Percentiles rank a stretch among this genome's conserved stretches.
Conservation (phyloP, 148 eudicot genomes). For the Silene uniflora region DNA sequence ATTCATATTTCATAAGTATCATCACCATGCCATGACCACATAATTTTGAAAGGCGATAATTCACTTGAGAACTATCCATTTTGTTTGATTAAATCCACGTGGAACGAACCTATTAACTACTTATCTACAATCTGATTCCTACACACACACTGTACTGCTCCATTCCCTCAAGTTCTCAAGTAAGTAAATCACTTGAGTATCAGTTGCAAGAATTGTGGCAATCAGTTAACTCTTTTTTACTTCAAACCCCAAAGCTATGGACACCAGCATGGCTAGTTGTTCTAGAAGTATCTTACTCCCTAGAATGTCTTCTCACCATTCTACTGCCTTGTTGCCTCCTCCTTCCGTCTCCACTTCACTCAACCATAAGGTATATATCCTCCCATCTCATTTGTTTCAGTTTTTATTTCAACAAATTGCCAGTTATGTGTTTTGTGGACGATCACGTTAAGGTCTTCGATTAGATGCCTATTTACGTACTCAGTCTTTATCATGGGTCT, state of each 20-base stretch:
- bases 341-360: constrained; percentile 46
- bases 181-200: not conserved
- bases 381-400: not conserved
- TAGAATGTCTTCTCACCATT: constrained; percentile 52
- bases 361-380: constrained; percentile 54
- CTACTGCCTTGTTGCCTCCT: constrained; percentile 50
- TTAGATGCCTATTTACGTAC: too few species aligned
- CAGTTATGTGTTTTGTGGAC: too few species aligned
- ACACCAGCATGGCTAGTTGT: constrained; percentile 63
- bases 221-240: too few species aligned
- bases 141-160: constrained; percentile 7
- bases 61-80: constrained; percentile 35
- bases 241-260: too few species aligned
- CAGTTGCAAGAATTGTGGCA: not conserved
- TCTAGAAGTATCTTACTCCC: constrained; percentile 62
- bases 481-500: too few species aligned
- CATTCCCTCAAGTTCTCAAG: not conserved
- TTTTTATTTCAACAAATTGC: not conserved
- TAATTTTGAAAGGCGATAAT: constrained; percentile 43
- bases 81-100: constrained; percentile 44
- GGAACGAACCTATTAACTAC: constrained; percentile 45
- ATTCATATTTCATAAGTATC: not conserved
- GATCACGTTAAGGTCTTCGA: too few species aligned
- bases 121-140: constrained; percentile 17
- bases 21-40: constrained; percentile 38